Percentiles rank a stretch among this genome's conserved stretches.
phyloP scores from a whole-genome alignment of 2,329 filamentous ascomycete genomes.

The Aspergillus felis region DNA sequence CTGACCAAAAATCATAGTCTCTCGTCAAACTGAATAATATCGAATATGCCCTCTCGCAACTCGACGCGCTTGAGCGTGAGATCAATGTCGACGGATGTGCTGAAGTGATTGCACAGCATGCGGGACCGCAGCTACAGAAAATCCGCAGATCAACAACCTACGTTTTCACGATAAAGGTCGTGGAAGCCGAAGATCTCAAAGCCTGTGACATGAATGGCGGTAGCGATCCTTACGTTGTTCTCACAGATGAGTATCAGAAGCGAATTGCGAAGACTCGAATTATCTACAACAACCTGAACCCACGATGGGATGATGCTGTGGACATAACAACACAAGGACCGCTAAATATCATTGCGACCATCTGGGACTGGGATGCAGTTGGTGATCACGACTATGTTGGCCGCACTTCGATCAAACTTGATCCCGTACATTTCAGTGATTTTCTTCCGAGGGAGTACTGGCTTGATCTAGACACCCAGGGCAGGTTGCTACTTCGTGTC shows the following conservation, averaged over 20 bases:
- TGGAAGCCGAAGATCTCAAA: slow-evolving; percentile 95
- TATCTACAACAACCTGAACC: slow-evolving; percentile 84
- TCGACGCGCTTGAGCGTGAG: slow-evolving; percentile 83
- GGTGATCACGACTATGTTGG: slow-evolving; percentile 97
- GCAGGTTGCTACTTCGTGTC: slow-evolving; percentile 79
- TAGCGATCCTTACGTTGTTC: slow-evolving; percentile 94
- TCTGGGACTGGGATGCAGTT: slow-evolving; percentile 97
- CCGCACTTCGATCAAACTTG: slow-evolving; percentile 94
- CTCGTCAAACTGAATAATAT: slow-evolving; percentile 98
- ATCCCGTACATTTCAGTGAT: slow-evolving; percentile 94
- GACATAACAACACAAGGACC: slow-evolving; percentile 91
- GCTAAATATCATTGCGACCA: slow-evolving; percentile 90
- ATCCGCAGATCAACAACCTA: slow-evolving; percentile 76
- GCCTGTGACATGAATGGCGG: slow-evolving; percentile 93
- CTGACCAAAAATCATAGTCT: slow-evolving; percentile 57
- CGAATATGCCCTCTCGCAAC: slow-evolving; percentile 85
- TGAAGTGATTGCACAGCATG: slow-evolving; percentile 69
- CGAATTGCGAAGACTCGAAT: slow-evolving; percentile 91
- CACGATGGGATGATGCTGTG: slow-evolving; percentile 94
- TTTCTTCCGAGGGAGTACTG: slow-evolving; percentile 95
- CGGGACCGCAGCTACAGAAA: slow-evolving; percentile 66
- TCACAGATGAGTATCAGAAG: slow-evolving; percentile 97
- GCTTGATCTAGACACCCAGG: slow-evolving; percentile 95
- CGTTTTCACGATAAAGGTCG: slow-evolving; percentile 97
- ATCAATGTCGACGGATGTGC: slow-evolving; percentile 92